Evolutionary conservation across 2,329 filamentous ascomycete genomes (phyloP).

Genomic region (Curvularia sp.): DNA sequence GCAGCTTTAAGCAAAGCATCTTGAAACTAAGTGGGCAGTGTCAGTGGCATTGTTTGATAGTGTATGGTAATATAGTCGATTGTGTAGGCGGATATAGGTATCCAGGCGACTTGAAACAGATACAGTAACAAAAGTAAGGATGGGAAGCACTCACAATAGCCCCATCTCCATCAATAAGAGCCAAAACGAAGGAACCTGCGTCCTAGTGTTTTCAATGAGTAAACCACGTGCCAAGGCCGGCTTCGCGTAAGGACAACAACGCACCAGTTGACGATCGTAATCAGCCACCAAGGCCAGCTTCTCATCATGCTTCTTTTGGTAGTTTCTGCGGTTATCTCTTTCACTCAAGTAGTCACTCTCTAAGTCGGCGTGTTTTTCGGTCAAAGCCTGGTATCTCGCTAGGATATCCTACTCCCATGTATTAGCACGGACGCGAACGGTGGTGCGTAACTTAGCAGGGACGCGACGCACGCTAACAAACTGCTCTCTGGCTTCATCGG

Average conservation of each 20-base stretch:
- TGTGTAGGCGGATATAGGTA: neutral
- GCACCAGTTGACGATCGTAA: conserved; percentile 37
- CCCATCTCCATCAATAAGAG: conserved; percentile 60
- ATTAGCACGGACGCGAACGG: conserved; percentile 28
- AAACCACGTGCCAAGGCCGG: conserved; percentile 7
- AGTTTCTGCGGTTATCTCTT: conserved; percentile 41
- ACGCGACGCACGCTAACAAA: conserved; percentile 40
- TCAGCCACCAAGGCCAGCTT: conserved; percentile 30
- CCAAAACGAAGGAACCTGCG: conserved; percentile 55
- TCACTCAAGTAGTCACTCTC: conserved; percentile 45
- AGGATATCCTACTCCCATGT: conserved; percentile 37
- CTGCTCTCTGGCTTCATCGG: conserved; percentile 48
- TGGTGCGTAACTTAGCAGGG: conserved; percentile 11
- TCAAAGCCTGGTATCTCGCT: conserved; percentile 35
- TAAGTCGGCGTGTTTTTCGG: conserved; percentile 36
- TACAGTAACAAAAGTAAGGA: neutral
- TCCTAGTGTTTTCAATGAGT: conserved; percentile 31
- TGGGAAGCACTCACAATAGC: conserved; percentile 50
- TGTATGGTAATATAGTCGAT: neutral
- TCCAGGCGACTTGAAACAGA: neutral
- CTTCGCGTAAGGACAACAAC: conserved; percentile 11
- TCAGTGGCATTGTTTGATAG: neutral
- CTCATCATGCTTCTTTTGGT: conserved; percentile 37
- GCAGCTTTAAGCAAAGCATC: conserved; percentile 54
- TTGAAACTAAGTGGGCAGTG: conserved; percentile 48